Evolutionary conservation across 805 yeast genomes (phyloP).

Genomic region (Lachancea quebecensis): DNA sequence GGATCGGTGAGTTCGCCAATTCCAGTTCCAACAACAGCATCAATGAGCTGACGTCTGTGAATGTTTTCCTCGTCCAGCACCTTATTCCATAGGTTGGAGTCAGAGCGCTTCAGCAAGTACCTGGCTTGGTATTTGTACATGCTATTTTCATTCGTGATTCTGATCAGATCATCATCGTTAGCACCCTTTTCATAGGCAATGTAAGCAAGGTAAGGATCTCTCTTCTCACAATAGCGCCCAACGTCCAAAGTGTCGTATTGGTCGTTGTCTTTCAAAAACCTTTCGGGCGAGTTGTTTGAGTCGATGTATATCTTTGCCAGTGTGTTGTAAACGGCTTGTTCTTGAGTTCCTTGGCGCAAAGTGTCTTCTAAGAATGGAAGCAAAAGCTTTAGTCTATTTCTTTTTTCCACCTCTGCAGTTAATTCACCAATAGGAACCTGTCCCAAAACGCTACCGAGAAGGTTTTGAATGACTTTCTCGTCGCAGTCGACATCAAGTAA

Average conservation of each 20-base stretch:
- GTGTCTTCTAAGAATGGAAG: constrained; percentile 91
- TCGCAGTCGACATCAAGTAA: constrained; percentile 96
- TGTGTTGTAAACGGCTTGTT: constrained; percentile 88
- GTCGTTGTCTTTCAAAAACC: constrained; percentile 85
- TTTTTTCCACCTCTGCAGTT: constrained; percentile 91
- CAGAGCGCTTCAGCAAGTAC: constrained; percentile 84
- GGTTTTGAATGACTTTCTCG: constrained; percentile 72
- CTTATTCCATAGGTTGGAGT: constrained; percentile 68
- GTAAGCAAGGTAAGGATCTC: constrained; percentile 97
- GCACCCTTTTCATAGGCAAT: constrained; percentile 95
- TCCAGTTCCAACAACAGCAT: constrained; percentile 92
- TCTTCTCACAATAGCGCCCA: constrained; percentile 97
- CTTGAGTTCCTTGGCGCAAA: constrained; percentile 74
- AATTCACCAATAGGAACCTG: constrained; percentile 88
- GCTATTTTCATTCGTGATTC: constrained; percentile 91
- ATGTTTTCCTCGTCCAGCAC: constrained; percentile 71
- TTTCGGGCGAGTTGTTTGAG: constrained; percentile 95
- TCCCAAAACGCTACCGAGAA: constrained; percentile 81
- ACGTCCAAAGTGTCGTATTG: constrained; percentile 89
- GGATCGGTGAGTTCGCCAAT: constrained; percentile 91
- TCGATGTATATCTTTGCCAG: constrained; percentile 97
- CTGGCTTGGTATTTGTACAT: constrained; percentile 99
- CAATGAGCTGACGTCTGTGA: constrained; percentile 87
- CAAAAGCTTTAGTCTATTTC: constrained; percentile 86
- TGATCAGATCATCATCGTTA: constrained; percentile 82